Base-by-base conservation (phyloP, 805 yeast genomes). In the Brettanomyces naardenensis region DNA sequence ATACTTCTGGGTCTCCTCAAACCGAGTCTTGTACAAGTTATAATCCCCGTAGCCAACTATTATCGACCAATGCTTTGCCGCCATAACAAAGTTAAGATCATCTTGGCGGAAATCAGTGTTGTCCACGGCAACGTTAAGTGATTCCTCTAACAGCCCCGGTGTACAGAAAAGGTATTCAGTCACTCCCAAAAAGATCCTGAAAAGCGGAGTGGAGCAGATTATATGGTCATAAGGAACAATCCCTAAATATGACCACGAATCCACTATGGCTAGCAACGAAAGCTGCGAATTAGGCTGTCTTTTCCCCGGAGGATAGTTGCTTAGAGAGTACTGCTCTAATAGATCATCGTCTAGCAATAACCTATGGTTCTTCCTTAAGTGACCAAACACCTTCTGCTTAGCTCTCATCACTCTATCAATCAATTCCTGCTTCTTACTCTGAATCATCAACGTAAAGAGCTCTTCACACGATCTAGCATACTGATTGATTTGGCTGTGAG, bases 161-260 rank as follows among this genome's bases (percentile, higher is more conserved):
- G 88, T 75, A 52, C 95, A 78, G 57, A 90, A 92, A 23, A 92
- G 63, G 57, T 87, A 90, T 56, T 92, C 97, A 0, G 95, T 76
- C 19, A 92, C 97, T 32, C 97, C 97, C 29, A 92, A 68, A 61
- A 92, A 87, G 29, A 92, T 87, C 55, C 97, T 72, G 56, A 90
- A 92, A 22, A 83, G 47, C 27, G 98, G 98, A 0, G 98, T 92
- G 1, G 96, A 85, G 55, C 97, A 90, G 42, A 90, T 89, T 62
- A 90, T 89, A 60, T 92, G 98, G 57, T 90, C 96, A 54, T 92
- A 90, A 4, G 98, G 98, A 26, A 83, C 80, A 30, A 92, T 87
- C 1, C 81, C 82, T 31, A 86, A 62, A 45, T 78, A 79, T 51
- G 72, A 75, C 98, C 98, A 92, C 53, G 92, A 80, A 59, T 92